These are phyloP conservation scores for Calonectria montana DNA, from an alignment of 2,329 filamentous ascomycete genomes.

Conservation along the genomic window DNA sequence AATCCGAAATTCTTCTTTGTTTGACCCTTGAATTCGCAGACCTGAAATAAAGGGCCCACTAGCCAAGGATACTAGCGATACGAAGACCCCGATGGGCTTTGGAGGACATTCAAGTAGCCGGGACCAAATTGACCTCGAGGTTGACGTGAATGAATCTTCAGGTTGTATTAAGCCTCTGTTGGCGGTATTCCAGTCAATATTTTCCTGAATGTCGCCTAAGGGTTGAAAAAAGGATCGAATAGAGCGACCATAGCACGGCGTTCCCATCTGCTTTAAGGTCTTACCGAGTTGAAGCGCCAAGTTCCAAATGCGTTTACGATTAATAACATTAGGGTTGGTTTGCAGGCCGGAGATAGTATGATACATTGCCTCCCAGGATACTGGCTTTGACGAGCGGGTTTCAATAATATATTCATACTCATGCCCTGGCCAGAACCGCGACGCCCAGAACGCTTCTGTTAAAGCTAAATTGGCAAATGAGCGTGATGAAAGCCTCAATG, in stretches of 20 bases:
- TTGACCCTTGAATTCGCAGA: neutral
- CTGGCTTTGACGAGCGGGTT: neutral
- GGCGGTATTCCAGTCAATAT: conserved; percentile 10
- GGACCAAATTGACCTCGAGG: neutral
- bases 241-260: neutral
- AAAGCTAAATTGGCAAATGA: neutral
- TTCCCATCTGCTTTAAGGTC: neutral
- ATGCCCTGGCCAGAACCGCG: conserved; percentile 12
- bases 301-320: conserved; percentile 17
- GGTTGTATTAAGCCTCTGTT: neutral
- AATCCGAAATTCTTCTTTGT: neutral
- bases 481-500: conserved; percentile 7
- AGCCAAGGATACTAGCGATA: conserved; percentile 11
- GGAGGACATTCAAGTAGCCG: neutral
- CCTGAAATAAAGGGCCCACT: conserved; percentile 12
- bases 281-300: neutral
- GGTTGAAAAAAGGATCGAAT: conserved; percentile 10
- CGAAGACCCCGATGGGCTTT: neutral
- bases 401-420: conserved; percentile 22
- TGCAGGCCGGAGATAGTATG: neutral
- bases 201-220: neutral
- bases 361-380: conserved; percentile 17
- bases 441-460: conserved; percentile 23
- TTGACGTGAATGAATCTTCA: neutral
- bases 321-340: neutral